Evolutionary conservation across 164 flowering plant genomes (phyloP).

Genomic region (Vitis labrusca): DNA sequence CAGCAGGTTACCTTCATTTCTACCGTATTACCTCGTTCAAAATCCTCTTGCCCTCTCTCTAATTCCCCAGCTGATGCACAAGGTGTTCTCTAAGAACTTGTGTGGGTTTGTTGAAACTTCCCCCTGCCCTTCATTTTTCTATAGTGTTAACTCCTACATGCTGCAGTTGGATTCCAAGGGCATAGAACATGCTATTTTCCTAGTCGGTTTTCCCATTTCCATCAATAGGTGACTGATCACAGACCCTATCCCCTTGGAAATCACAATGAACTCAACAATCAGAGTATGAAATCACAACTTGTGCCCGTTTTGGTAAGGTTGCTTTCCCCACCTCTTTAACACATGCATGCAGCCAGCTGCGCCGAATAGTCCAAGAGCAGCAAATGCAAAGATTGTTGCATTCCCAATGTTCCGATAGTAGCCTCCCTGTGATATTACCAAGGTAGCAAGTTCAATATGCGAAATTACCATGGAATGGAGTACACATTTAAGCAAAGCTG

Average conservation of each 20-base stretch:
- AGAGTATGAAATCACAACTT: slow-evolving; percentile 32
- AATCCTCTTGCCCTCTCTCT: too few species aligned
- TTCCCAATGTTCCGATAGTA: slow-evolving; percentile 54
- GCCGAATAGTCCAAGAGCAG: slow-evolving; percentile 61
- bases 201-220: background rate
- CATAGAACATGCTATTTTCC: too few species aligned
- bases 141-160: too few species aligned
- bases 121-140: too few species aligned
- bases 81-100: too few species aligned
- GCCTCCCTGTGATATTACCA: slow-evolving; percentile 52
- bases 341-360: slow-evolving; percentile 80
- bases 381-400: slow-evolving; percentile 59
- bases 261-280: background rate
- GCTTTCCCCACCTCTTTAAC: slow-evolving; percentile 67
- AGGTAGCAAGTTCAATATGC: background rate
- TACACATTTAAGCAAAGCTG: background rate
- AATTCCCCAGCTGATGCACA: too few species aligned
- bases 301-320: slow-evolving; percentile 62
- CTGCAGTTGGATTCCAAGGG: too few species aligned
- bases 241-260: too few species aligned
- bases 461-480: background rate
- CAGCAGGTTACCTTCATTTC: too few species aligned
- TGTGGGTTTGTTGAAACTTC: too few species aligned
- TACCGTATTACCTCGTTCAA: too few species aligned
- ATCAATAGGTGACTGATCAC: background rate